Conservation (phyloP, 2,329 filamentous ascomycete genomes). For the Colletotrichum liaoningense region DNA sequence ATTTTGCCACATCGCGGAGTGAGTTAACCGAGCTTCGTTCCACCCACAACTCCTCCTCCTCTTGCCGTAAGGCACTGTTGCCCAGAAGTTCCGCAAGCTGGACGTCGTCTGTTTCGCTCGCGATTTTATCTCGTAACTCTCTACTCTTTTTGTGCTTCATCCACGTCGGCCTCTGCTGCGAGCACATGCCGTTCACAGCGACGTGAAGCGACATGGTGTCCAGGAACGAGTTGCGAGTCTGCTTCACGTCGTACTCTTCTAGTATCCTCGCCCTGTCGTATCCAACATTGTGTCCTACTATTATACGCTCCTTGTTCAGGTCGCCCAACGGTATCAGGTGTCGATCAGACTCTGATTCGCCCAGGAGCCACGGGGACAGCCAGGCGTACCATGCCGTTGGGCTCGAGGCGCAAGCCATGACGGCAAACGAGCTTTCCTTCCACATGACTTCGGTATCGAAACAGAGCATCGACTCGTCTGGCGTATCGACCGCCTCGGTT, state of each 20-base stretch:
- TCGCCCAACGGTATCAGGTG: slow-evolving; percentile 92
- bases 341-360: slow-evolving; percentile 79
- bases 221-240: slow-evolving; percentile 87
- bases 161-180: slow-evolving; percentile 94
- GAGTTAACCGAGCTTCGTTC: slow-evolving; percentile 96
- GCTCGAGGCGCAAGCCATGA: slow-evolving; percentile 95
- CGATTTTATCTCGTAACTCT: slow-evolving; percentile 84
- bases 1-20: slow-evolving; percentile 93
- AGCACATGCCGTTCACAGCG: slow-evolving; percentile 99
- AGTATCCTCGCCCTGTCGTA: slow-evolving; percentile 90
- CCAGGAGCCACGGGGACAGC: slow-evolving; percentile 94
- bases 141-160: slow-evolving; percentile 95
- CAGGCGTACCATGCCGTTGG: slow-evolving; percentile 96
- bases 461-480: slow-evolving; percentile 83
- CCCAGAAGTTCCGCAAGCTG: slow-evolving; percentile 80
- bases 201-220: slow-evolving; percentile 99
- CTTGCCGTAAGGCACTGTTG: slow-evolving; percentile 74
- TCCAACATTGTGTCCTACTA: slow-evolving; percentile 95
- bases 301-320: slow-evolving; percentile 75
- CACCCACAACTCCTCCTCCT: slow-evolving; percentile 97
- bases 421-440: slow-evolving; percentile 90
- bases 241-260: slow-evolving; percentile 89
- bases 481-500: slow-evolving; percentile 77
- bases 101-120: slow-evolving; percentile 75
- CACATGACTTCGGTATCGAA: slow-evolving; percentile 99